Evolutionary conservation across 768 basidiomycete species (phyloP).

Genomic region (Termitomyces sp.): DNA sequence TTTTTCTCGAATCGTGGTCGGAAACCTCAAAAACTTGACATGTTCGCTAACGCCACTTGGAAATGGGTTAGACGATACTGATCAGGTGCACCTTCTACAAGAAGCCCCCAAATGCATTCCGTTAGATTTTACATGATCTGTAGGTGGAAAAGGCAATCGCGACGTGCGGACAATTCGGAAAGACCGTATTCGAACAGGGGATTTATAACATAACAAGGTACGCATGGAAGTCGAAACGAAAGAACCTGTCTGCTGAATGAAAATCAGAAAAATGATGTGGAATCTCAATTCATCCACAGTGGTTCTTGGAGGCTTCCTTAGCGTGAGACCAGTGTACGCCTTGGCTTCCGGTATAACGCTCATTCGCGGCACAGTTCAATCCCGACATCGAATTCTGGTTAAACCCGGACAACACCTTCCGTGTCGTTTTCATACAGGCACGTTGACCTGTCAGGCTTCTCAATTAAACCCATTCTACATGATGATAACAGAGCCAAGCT

Average conservation of each 20-base stretch:
- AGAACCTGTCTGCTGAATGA: neutral
- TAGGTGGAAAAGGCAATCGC: slow-evolving; percentile 46
- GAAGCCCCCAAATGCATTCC: neutral
- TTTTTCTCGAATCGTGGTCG: neutral
- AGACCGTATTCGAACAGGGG: slow-evolving; percentile 37
- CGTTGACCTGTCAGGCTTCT: neutral
- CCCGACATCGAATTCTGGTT: slow-evolving; percentile 55
- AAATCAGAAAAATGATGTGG: slow-evolving; percentile 48
- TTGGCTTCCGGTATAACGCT: neutral
- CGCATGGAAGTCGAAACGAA: neutral
- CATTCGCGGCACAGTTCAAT: slow-evolving; percentile 32
- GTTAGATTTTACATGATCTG: neutral
- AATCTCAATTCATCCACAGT: slow-evolving; percentile 36
- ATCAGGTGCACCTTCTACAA: slow-evolving; percentile 20
- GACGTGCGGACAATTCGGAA: slow-evolving; percentile 42
- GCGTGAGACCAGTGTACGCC: slow-evolving; percentile 22
- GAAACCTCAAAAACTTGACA: neutral
- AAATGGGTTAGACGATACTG: slow-evolving; percentile 32
- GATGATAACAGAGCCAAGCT: slow-evolving; percentile 40
- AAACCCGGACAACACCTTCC: slow-evolving; percentile 47
- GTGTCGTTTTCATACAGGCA: slow-evolving; percentile 59
- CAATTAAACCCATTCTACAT: neutral
- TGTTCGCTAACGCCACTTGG: slow-evolving; percentile 30
- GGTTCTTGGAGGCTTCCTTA: slow-evolving; percentile 40
- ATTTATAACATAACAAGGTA: slow-evolving; percentile 49